Base-by-base conservation (phyloP, 2,329 filamentous ascomycete genomes). In the Lojkania enalia region DNA sequence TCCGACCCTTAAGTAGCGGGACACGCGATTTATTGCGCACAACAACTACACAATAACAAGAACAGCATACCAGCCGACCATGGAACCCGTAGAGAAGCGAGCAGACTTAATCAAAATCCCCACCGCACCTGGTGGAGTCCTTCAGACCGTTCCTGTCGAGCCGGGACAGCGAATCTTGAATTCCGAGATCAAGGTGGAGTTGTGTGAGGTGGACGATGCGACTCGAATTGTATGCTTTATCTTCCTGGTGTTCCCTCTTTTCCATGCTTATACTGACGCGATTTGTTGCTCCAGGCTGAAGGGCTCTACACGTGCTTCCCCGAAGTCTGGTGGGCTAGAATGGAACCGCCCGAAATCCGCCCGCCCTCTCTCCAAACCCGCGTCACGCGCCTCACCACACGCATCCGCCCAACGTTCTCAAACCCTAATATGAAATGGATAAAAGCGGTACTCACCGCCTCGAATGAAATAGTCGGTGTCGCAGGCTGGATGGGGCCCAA, bases 401-500 rank as follows among this genome's bases (percentile, higher is more conserved):
- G 61, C 12, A 19, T 67, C 1, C 42, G 31, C 1, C 57, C 62
- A 3, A 47, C 50, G 3, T 43, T 67, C 19, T 35, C 35, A 1
- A 37, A 51, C 14, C 46, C 54, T 0, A 19, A 56, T 13, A 52
- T 60, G 14, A 35, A 50, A 23, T 65, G 58, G 50, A 35, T 67
- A 11, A 69, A 67, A 52, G 65, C 64, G 1, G 48, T 58, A 1
- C 49, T 55, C 6, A 19, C 36, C 5, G 45, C 61, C 4, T 58
- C 57, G 0, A 47, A 48, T 32, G 33, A 53, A 16, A 56, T 55
- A 5, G 46, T 64, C 6, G 65, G 64, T 4, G 21, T 58, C 19
- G 65, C 64, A 14, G 57, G 62, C 31, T 69, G 65, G 65, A 45
- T 48, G 1, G 45, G 25, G 0, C 64, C 65, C 0, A 42, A 43